A percentile compares a stretch with the other conserved stretches of the same genome.
Evolutionary conservation across 2,329 filamentous ascomycete species (phyloP).

Genomic region (Fusarium nurragi): DNA sequence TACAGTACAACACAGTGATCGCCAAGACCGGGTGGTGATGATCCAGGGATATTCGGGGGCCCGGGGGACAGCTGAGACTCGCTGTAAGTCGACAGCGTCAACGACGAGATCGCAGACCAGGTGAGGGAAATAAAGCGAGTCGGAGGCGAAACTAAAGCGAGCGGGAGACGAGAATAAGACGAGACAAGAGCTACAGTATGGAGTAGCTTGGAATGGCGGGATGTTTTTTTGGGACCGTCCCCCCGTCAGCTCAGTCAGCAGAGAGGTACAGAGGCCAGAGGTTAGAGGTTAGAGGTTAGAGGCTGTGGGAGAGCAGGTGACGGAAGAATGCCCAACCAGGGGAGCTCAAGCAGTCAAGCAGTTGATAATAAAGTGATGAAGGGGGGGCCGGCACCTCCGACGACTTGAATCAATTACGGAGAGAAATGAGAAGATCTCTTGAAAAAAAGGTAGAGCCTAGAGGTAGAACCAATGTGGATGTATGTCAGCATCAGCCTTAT

Average conservation of each 20-base stretch:
- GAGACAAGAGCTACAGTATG: constrained; percentile 6
- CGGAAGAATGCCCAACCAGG: constrained; percentile 15
- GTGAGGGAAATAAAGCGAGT: constrained; percentile 3
- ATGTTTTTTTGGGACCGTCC: not conserved
- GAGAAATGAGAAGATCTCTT: constrained; percentile 15
- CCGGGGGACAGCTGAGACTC: not conserved
- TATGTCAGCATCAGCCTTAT: constrained; percentile 40
- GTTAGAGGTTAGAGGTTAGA: not conserved
- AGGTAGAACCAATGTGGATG: constrained; percentile 4
- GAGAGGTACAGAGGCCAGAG: not conserved
- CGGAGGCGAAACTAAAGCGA: not conserved
- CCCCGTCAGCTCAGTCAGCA: constrained; percentile 28
- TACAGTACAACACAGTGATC: constrained; percentile 1
- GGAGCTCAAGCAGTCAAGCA: not conserved
- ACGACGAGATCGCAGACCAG: constrained; percentile 3
- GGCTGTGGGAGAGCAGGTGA: constrained; percentile 19
- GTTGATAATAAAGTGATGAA: not conserved
- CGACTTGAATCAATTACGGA: constrained; percentile 15
- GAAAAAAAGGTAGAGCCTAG: constrained; percentile 9
- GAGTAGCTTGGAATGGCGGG: not conserved
- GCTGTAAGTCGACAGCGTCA: constrained; percentile 1
- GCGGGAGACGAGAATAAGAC: constrained; percentile 1
- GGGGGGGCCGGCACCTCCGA: constrained; percentile 27
- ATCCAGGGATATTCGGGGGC: not conserved
- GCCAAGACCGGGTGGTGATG: not conserved